Evolutionary conservation across 305 asterid genomes (phyloP).

Genomic region (Fraxinus greggii): DNA sequence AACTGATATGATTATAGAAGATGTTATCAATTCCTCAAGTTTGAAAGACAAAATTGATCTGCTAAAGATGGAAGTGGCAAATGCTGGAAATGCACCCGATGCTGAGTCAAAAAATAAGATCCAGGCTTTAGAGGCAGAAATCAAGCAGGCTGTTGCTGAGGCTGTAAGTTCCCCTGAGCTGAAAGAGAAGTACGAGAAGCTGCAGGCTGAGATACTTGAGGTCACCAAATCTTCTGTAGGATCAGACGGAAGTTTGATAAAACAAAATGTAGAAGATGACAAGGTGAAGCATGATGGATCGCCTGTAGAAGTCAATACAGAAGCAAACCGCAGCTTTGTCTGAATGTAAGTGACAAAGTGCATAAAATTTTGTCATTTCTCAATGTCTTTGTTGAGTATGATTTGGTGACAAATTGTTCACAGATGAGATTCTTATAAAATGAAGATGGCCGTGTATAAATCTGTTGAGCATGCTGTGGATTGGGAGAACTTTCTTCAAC

Average conservation of each 20-base stretch:
- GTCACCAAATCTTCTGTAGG: slow-evolving; percentile 39
- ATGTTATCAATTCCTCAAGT: slow-evolving; percentile 48
- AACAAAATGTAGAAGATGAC: slow-evolving; percentile 17
- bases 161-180: slow-evolving; percentile 44
- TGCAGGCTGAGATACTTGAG: slow-evolving; percentile 49
- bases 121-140: slow-evolving; percentile 48
- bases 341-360: slow-evolving; percentile 41
- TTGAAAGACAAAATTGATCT: slow-evolving; percentile 65
- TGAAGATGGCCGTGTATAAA: slow-evolving; percentile 24
- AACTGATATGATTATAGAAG: slow-evolving; percentile 44
- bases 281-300: slow-evolving; percentile 23
- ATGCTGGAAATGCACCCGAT: slow-evolving; percentile 49
- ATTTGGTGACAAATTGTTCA: neutral
- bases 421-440: slow-evolving; percentile 10
- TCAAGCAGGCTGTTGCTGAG: slow-evolving; percentile 52
- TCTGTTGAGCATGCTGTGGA: slow-evolving; percentile 32
- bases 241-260: slow-evolving; percentile 45
- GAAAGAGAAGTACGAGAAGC: slow-evolving; percentile 48
- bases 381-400: slow-evolving; percentile 3
- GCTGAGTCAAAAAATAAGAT: slow-evolving; percentile 51
- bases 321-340: slow-evolving; percentile 33
- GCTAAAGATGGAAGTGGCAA: slow-evolving; percentile 53
- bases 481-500: slow-evolving; percentile 13
- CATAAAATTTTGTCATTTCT: neutral
- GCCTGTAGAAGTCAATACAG: slow-evolving; percentile 33